A percentile compares a stretch with the other conserved stretches of the same genome.
Conservation (phyloP, 1,284 basidiomycete species). For the Exobasidium rhododendri region DNA sequence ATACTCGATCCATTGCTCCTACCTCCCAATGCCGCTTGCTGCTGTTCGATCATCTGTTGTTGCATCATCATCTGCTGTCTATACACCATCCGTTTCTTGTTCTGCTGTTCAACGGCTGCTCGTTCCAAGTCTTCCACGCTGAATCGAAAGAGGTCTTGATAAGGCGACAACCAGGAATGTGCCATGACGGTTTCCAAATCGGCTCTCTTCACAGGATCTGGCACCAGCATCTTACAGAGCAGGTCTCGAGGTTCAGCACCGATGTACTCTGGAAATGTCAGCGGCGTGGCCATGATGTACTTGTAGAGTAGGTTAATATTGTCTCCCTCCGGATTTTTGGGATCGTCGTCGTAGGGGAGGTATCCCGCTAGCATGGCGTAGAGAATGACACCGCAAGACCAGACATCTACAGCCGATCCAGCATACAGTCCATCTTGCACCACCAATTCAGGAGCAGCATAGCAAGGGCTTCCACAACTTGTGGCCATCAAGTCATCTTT, state of each 20-base stretch:
- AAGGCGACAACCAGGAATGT: constrained; percentile 52
- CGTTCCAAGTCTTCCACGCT: constrained; percentile 52
- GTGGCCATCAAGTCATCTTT: constrained; percentile 97
- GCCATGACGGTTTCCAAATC: constrained; percentile 50
- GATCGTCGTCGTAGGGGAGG: constrained; percentile 99
- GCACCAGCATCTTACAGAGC: constrained; percentile 51
- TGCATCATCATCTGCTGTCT: constrained; percentile 53
- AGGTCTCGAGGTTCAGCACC: constrained; percentile 50
- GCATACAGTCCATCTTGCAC: constrained; percentile 96
- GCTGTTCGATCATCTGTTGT: constrained; percentile 49
- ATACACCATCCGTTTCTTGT: constrained; percentile 51
- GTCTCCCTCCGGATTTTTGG: constrained; percentile 95
- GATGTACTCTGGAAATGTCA: constrained; percentile 54
- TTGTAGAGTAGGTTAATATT: constrained; percentile 99
- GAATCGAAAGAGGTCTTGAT: constrained; percentile 53
- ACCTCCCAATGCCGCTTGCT: constrained; percentile 27
- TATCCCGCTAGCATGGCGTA: constrained; percentile 99
- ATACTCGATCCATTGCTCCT: not conserved
- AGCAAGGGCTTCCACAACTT: constrained; percentile 94
- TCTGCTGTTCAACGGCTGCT: constrained; percentile 53
- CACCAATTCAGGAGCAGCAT: constrained; percentile 98
- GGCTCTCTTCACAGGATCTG: constrained; percentile 46
- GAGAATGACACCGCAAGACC: constrained; percentile 97
- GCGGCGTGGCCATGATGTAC: constrained; percentile 73
- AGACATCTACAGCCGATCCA: constrained; percentile 97